These are phyloP conservation scores for Cladorrhinum sp. DNA, from an alignment of 2,329 filamentous ascomycete genomes.

Conservation along the genomic window DNA sequence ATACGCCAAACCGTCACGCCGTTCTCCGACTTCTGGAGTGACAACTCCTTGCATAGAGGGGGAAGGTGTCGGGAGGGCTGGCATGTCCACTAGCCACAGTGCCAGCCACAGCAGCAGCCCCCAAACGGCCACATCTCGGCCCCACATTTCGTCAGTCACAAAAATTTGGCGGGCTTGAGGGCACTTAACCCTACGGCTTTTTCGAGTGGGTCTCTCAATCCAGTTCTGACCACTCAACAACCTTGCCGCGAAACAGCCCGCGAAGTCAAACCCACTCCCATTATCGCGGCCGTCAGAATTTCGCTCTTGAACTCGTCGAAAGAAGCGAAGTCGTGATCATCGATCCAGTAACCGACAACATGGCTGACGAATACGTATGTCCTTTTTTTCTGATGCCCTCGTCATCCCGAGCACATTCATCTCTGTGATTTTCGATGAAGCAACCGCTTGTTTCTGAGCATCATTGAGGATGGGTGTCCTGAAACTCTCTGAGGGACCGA, in stretches of 20 bases:
- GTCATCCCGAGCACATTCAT: conserved; percentile 2
- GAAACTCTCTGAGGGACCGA: not conserved
- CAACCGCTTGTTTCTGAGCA: not conserved
- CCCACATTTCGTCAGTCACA: conserved; percentile 1
- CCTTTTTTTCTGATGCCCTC: conserved; percentile 9
- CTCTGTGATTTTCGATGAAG: not conserved
- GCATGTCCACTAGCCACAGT: not conserved
- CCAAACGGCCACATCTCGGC: conserved; percentile 21
- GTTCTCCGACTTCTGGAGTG: no score
- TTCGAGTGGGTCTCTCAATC: conserved; percentile 24
- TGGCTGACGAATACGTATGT: conserved; percentile 62
- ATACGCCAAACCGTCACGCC: no score
- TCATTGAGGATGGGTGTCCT: not conserved
- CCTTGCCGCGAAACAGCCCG: conserved; percentile 20
- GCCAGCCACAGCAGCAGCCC: conserved; percentile 13
- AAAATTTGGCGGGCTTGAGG: conserved; percentile 20
- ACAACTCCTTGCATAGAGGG: no score
- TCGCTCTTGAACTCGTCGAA: conserved; percentile 37
- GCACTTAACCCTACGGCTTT: conserved; percentile 32
- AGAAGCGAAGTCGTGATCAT: conserved; percentile 36
- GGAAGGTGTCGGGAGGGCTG: no score
- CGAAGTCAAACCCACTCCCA: conserved; percentile 28
- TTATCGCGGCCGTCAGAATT: conserved; percentile 30
- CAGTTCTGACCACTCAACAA: conserved; percentile 19
- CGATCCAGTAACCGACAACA: conserved; percentile 51